Conservation (phyloP, 768 basidiomycete species). For the Lyophyllum decastes region DNA sequence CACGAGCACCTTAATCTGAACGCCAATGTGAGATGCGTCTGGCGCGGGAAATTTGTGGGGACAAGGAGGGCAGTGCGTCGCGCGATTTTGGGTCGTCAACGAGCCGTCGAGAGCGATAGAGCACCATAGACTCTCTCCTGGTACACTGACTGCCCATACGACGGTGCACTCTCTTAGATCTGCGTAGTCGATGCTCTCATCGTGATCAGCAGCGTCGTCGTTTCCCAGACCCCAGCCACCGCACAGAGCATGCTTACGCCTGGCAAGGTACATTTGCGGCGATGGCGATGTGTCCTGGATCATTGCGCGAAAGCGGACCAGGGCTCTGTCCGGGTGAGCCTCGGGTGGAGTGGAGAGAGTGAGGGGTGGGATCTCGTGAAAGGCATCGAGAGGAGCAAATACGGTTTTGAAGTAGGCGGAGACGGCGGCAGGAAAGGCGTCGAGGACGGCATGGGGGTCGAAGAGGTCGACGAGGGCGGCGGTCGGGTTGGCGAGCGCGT, state of each 20-base stretch:
- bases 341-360: slow-evolving; percentile 49
- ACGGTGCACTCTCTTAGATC: slow-evolving; percentile 62
- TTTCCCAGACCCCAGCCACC: slow-evolving; percentile 77
- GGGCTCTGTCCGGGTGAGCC: slow-evolving; percentile 47
- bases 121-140: slow-evolving; percentile 67
- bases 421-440: slow-evolving; percentile 44
- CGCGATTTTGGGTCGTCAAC: neutral
- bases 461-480: neutral
- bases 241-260: slow-evolving; percentile 37
- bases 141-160: slow-evolving; percentile 76
- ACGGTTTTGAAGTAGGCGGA: slow-evolving; percentile 45
- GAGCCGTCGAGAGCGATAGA: slow-evolving; percentile 17
- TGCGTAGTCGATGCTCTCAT: slow-evolving; percentile 38
- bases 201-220: slow-evolving; percentile 21
- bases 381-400: slow-evolving; percentile 40
- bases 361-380: slow-evolving; percentile 60
- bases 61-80: slow-evolving; percentile 17
- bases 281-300: slow-evolving; percentile 80
- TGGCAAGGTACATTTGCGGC: slow-evolving; percentile 71
- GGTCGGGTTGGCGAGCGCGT: slow-evolving; percentile 36
- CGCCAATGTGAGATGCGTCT: slow-evolving; percentile 57
- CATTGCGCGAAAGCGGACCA: slow-evolving; percentile 78
- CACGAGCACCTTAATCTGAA: slow-evolving; percentile 64
- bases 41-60: slow-evolving; percentile 70
- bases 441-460: slow-evolving; percentile 16